Evolutionary conservation across 2,329 filamentous ascomycete species (phyloP).

Genomic region (Sphaceloma murrayae): DNA sequence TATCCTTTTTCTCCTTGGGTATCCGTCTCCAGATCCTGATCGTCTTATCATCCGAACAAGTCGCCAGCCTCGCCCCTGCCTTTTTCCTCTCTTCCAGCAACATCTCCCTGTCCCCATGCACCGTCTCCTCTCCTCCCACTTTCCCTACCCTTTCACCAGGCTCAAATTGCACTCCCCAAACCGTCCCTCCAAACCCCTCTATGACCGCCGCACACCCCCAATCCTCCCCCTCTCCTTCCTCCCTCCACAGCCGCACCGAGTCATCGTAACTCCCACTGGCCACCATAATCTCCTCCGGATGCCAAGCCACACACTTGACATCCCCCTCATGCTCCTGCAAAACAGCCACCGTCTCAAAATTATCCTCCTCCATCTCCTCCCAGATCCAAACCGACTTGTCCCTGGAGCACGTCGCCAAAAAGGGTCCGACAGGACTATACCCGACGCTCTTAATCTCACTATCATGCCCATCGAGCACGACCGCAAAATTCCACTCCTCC

Average conservation of each 20-base stretch:
- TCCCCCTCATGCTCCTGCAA: slow-evolving; percentile 91
- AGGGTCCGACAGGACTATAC: slow-evolving; percentile 64
- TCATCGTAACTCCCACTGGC: slow-evolving; percentile 93
- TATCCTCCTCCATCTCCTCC: slow-evolving; percentile 91
- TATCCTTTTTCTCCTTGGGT: slow-evolving; percentile 43
- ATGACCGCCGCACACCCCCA: slow-evolving; percentile 84
- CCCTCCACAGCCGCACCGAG: slow-evolving; percentile 76
- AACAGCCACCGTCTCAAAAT: slow-evolving; percentile 94
- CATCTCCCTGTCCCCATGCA: slow-evolving; percentile 27
- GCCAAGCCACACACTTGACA: slow-evolving; percentile 91
- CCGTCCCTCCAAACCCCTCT: slow-evolving; percentile 71
- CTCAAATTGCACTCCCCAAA: slow-evolving; percentile 75
- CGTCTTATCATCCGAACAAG: slow-evolving; percentile 75
- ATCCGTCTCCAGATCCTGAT: slow-evolving; percentile 69
- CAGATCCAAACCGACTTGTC: slow-evolving; percentile 98
- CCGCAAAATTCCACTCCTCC: slow-evolving; percentile 84
- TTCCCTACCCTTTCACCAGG: slow-evolving; percentile 30
- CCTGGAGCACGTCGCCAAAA: slow-evolving; percentile 79
- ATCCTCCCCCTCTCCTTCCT: slow-evolving; percentile 81
- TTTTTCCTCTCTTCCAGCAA: slow-evolving; percentile 32
- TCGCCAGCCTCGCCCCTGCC: slow-evolving; percentile 55
- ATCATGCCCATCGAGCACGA: slow-evolving; percentile 90
- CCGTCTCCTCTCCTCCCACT: slow-evolving; percentile 18
- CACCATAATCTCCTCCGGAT: slow-evolving; percentile 66
- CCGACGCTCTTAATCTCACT: slow-evolving; percentile 78